Evolutionary conservation across 2,329 filamentous ascomycete genomes (phyloP), one percentile per base, ranked within the genome.

Genomic region (Colletotrichum somersetense): DNA sequence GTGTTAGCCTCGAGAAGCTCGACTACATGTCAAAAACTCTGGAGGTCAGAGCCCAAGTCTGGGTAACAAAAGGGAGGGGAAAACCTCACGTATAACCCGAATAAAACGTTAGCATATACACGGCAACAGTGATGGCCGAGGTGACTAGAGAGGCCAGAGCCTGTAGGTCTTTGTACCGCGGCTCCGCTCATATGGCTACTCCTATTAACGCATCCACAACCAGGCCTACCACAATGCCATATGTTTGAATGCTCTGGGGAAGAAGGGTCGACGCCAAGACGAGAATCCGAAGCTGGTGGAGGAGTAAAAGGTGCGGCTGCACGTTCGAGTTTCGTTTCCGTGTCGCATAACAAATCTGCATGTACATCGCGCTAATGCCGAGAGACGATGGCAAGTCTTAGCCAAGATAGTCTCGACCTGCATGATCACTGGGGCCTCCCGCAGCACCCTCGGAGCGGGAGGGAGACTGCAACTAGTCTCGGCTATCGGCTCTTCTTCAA

Each of bases 391-490:
- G 26, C 2, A 26, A 53, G 46, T 50, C 50, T 35, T 55, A 5
- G 5, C 38, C 23, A 23, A 20, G 50, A n/a, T 44, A 7, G 18
- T 6, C 2, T n/a, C 8, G 18, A 20, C 38, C n/a, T 55, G 38
- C 50, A 33, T 55, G 62, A 12, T n/a, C 40, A 48, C 18, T 20
- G 42, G 58, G 58, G n/a, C 42, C 40, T 44, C 58, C 58, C 42
- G 42, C 58, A 59, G 57, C 23, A 46, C 40, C 1, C 11, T 11
- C 26, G 7, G 3, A 14, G 23, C 16, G 57, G 40, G 57, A 30
- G 57, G 6, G 4, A 10, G 7, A 40, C 23, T 30, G 20, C 14
- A 11, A 42, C 7, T 44, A 20, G 18, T 30, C 7, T 44, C 16
- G 57, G 20, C 46, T 23, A 16, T 23, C 14, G 40, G 2, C 38